Evolutionary conservation across 2,329 filamentous ascomycete species (phyloP), one percentile per base, ranked within the genome.

Genomic region (Apiospora koreana): DNA sequence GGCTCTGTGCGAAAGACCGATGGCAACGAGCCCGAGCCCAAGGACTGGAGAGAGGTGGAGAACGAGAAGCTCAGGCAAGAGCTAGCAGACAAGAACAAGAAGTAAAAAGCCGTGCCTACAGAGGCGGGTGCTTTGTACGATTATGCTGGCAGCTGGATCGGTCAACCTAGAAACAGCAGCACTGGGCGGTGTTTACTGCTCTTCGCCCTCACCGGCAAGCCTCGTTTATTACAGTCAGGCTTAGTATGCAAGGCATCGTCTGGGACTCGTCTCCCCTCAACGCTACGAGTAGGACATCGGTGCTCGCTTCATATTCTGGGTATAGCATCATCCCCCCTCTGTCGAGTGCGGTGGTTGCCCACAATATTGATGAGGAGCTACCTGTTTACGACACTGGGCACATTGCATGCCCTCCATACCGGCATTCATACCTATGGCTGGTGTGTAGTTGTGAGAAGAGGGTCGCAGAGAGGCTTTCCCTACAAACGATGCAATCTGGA

Each of bases 11-110:
- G 88, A 81, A 86, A 88, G 80, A 91, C 90, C 66, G 89, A 88
- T 76, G 92, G 91, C 62, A 89, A 93, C 80, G 92, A 93, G 78
- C 86, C 86, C 69, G 85, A 84, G 69, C 84, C 86, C 43, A 81
- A 80, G 74, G 89, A 92, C 78, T 92, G 89, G 89, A 84, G 89
- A 72, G 89, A 91, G 75, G 75, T 87, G 23, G 89, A 92, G 82
- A 91, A 91, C 74, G 88, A 91, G 76, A 87, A 87, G 78, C 90
- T 86, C 76, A 77, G 78, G 25, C 69, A 71, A 41, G 69, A 74
- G 54, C 73, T 76, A 68, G 76, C 70, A 45, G 75, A 78, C 71
- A 77, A 71, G 68, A 45, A 75, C 65, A 77, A 67, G 67, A 68
- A 69, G 72, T 69, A 68, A 75, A 75, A 70, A 45, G 64, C 41